Percentiles rank a stretch among this genome's conserved stretches.
Evolutionary conservation across 495 filamentous ascomycete genomes (phyloP).

Genomic region (Trichoderma parareesei): DNA sequence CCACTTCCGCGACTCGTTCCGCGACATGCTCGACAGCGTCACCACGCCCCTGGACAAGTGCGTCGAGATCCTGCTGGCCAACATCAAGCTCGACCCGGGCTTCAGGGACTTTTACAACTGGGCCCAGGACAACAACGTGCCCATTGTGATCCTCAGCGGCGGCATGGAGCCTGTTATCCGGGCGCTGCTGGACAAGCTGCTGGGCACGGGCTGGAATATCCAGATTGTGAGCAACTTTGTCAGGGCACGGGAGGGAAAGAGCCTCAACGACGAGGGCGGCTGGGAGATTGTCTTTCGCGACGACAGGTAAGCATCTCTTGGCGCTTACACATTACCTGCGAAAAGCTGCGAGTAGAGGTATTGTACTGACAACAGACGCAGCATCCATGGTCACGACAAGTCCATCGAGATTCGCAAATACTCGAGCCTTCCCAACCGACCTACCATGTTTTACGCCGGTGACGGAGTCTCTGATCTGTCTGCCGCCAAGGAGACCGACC

Average conservation of each 20-base stretch:
- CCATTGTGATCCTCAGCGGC: slow-evolving; percentile 81
- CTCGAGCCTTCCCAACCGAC: slow-evolving; percentile 61
- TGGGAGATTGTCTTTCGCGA: slow-evolving; percentile 88
- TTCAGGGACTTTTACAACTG: slow-evolving; percentile 84
- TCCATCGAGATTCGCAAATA: slow-evolving; percentile 79
- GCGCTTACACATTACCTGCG: neutral
- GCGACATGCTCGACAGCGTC: slow-evolving; percentile 78
- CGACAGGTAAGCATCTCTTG: slow-evolving; percentile 49
- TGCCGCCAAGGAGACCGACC: slow-evolving; percentile 78
- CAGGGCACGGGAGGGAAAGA: slow-evolving; percentile 48
- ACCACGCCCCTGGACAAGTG: slow-evolving; percentile 71
- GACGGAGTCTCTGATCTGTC: slow-evolving; percentile 87
- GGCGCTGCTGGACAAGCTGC: slow-evolving; percentile 65
- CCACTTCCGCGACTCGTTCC: slow-evolving; percentile 78
- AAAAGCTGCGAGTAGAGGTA: no score
- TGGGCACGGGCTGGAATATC: slow-evolving; percentile 58
- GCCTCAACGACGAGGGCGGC: slow-evolving; percentile 65
- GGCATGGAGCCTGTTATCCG: slow-evolving; percentile 91
- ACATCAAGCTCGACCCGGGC: slow-evolving; percentile 79
- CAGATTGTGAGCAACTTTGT: slow-evolving; percentile 83
- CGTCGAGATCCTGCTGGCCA: slow-evolving; percentile 61
- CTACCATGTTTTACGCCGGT: slow-evolving; percentile 79
- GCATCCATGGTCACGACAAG: slow-evolving; percentile 90
- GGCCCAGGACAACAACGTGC: slow-evolving; percentile 71
- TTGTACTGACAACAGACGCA: slow-evolving; percentile 22